Base-by-base conservation (phyloP, 768 basidiomycete species). In the Russula sp. region DNA sequence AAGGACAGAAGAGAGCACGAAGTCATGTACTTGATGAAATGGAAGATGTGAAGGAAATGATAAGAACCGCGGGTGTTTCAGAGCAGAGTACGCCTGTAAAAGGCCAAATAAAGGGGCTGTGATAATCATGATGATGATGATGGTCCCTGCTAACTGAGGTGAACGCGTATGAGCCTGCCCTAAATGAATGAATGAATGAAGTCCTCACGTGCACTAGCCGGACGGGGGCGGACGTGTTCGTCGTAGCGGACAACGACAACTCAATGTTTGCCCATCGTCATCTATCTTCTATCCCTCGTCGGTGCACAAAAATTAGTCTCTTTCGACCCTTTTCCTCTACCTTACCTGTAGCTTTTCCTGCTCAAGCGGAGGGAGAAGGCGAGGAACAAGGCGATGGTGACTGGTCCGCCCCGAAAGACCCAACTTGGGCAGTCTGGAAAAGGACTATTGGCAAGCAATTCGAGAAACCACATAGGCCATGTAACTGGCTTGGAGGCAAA, bases 401-500 rank as follows among this genome's bases (percentile, higher is more conserved):
- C 31, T 22, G 58, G 47, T 60, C 55, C 9, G 20, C 32, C 7
- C 53, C 54, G 22, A 49, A 39, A 6, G 59, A 65, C 37, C 51
- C 63, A 31, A 13, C 54, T 1, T 59, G 20, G 48, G 10, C 48
- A 9, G 52, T 48, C 22, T 68, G 67, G 67, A 53, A 55, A 32
- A 44, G 40, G 51, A 63, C 51, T 10, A 20, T 53, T 44, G 67
- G 65, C n/a, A 62, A 55, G 40, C 65, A 66, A 35, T 68, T 59
- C 10, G 65, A 55, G 53, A 45, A 59, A 39, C 53, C 61, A 9
- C 48, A 47, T 42, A 51, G 65, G 37, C 81, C 85, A 32, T 75
- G 78, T 47, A 84, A 86, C 60, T 91, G 87, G 85, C 76, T 92
- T 9, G 82, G 83, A 65, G 77, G 74, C 37, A 73, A 77, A 67